Evolutionary conservation across 2,329 filamentous ascomycete species (phyloP).

Genomic region (Tolypocladium amazonense): DNA sequence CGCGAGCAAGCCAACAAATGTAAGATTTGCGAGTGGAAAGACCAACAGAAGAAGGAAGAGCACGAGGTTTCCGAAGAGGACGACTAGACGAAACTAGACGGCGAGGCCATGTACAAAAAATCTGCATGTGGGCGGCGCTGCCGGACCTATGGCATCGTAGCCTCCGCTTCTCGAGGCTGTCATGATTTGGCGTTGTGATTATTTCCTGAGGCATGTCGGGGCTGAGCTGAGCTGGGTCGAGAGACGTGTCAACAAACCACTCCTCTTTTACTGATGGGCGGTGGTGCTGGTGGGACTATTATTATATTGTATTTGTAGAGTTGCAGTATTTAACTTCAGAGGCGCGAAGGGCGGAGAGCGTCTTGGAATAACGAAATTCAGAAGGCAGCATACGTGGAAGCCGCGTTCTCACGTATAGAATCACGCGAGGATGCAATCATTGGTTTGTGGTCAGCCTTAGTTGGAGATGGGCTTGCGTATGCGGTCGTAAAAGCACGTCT

Average conservation of each 20-base stretch:
- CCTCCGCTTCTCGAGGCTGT: not conserved
- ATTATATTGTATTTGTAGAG: not conserved
- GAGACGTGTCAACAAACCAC: not conserved
- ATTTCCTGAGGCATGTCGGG: not conserved
- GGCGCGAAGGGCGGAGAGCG: not conserved
- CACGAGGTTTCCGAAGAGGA: slow-evolving; percentile 24
- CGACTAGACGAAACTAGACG: slow-evolving; percentile 13
- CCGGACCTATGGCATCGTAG: not conserved
- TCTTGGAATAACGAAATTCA: not conserved
- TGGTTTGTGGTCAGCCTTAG: not conserved
- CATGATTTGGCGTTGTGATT: slow-evolving; percentile 5
- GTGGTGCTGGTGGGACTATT: not conserved
- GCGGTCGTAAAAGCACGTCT: no score
- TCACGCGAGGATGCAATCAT: not conserved
- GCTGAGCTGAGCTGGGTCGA: not conserved
- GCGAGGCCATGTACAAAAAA: not conserved
- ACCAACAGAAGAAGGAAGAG: slow-evolving; percentile 29
- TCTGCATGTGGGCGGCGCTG: slow-evolving; percentile 2
- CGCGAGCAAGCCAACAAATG: slow-evolving; percentile 62
- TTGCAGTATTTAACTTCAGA: not conserved
- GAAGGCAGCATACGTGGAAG: not conserved
- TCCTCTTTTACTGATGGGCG: not conserved
- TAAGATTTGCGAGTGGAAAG: slow-evolving; percentile 48
- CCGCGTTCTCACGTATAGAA: not conserved
- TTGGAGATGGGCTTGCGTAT: not conserved